These are phyloP conservation scores for Climacium dendroides DNA, from an alignment of 225 moss, liverwort and hornwort genomes.

Conservation along the genomic window DNA sequence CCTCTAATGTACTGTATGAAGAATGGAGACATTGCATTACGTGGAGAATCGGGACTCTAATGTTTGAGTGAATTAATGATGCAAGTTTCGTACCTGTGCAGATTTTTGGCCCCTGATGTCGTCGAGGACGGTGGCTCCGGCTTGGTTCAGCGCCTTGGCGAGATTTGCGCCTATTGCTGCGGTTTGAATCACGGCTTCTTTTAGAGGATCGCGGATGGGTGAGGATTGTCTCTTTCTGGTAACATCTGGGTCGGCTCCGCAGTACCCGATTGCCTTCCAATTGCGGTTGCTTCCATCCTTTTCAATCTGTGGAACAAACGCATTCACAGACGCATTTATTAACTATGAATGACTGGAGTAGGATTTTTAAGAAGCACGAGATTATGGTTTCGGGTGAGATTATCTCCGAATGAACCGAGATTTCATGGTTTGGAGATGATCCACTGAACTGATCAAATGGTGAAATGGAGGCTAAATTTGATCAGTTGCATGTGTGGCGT, in stretches of 20 bases:
- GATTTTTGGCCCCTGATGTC: neutral
- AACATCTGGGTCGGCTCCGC: slow-evolving; percentile 39
- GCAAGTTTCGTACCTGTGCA: neutral
- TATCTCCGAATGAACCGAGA: neutral
- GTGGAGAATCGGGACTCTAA: neutral
- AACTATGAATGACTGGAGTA: neutral
- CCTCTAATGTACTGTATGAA: neutral
- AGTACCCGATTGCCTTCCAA: slow-evolving; percentile 74
- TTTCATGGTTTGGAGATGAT: neutral
- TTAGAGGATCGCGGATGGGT: slow-evolving; percentile 6
- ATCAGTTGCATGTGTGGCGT: neutral
- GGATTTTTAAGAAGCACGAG: neutral
- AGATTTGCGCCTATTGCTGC: neutral
- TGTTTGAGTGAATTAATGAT: neutral
- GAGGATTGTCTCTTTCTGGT: neutral
- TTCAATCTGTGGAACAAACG: slow-evolving; percentile 21
- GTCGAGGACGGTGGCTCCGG: slow-evolving; percentile 24
- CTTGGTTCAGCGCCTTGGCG: neutral
- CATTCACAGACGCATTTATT: neutral
- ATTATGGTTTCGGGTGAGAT: neutral
- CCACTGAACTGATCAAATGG: too few species aligned
- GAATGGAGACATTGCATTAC: neutral
- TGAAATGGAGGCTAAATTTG: neutral
- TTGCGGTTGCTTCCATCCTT: slow-evolving; percentile 36
- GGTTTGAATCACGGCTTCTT: slow-evolving; percentile 29